Conservation (phyloP, 2,329 filamentous ascomycete genomes). For the Trichophyton schoenleinii region DNA sequence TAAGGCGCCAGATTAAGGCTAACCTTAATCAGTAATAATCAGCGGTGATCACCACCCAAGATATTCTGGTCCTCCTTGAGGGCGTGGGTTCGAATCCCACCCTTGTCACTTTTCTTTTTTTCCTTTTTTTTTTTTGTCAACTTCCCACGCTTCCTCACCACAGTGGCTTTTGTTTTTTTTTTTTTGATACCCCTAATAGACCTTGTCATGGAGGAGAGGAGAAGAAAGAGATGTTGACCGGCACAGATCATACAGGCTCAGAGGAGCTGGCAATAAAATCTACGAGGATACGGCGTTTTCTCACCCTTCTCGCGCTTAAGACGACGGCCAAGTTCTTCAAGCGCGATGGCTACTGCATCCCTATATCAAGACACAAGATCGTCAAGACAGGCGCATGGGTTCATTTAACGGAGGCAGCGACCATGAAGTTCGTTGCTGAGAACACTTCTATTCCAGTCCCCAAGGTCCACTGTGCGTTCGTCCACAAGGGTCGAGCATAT, state of each 20-base stretch:
- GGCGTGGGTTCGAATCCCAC: conserved; percentile 4
- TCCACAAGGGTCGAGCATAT: conserved; percentile 28
- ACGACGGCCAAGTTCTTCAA: neutral
- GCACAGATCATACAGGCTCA: neutral
- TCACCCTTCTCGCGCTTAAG: neutral
- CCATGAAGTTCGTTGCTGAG: conserved; percentile 31
- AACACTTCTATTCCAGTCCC: conserved; percentile 37
- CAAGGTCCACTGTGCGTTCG: conserved; percentile 34
- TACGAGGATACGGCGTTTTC: neutral
- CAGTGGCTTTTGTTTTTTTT: neutral
- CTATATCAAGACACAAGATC: conserved; percentile 2
- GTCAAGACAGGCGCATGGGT: conserved; percentile 24
- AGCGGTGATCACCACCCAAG: neutral
- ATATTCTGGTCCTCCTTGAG: conserved; percentile 3
- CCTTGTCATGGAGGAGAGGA: neutral
- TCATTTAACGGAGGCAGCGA: conserved; percentile 28
- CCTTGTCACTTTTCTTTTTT: neutral
- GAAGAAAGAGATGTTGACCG: neutral
- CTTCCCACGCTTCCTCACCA: neutral
- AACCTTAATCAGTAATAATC: neutral
- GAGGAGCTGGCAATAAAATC: neutral
- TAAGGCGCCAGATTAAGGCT: conserved; percentile 3
- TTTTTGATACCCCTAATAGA: neutral
- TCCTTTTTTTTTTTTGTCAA: neutral
- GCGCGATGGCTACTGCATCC: neutral